Base-by-base conservation (phyloP, 352 stramenopile genomes). In the Pythium grandisporangium region DNA sequence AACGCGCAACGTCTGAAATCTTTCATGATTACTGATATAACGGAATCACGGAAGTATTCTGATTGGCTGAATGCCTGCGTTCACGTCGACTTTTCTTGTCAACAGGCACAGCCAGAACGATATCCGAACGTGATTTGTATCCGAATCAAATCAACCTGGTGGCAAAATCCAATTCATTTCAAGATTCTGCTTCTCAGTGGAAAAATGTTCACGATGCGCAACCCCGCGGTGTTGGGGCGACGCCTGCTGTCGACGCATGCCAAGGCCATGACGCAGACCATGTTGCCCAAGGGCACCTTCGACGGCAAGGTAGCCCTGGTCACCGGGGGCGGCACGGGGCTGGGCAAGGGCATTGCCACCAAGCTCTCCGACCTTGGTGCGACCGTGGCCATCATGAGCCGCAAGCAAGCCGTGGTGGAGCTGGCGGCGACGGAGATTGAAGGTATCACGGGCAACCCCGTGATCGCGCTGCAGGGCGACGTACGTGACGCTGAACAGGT, bases 311-410 rank as follows among this genome's bases (percentile, higher is more conserved):
- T 98, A 47, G 95, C 88, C 40, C 58, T 98, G 11, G 75, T 98
- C 7, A 98, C 93, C n/a, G 95, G 95, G 49, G 95, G 95, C 25
- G 92, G 91, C 37, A 97, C 88, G 10, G 95, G 93, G 13, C 72
- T 99, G 45, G 92, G 95, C 44, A 97, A 93, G 51, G 91, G 95
- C 60, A 96, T 98, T 40, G 86, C 89, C 13, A 92, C 82, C 29
- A 92, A 96, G 45, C 53, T 98, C 25, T 85, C 95, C 29, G 69
- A 95, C 29, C 84, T 98, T 44, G 95, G 95, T 23, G 93, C 81
- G 12, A 91, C 74, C 21, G 88, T 96, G 7, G 89, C 93, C 22
- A 95, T 98, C 44, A 98, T 98, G 78, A 96, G 93, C 32, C 78
- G 95, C 43, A 93, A 96, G 44, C 69, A 83, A 45, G 63, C 60